phyloP scores from a whole-genome alignment of 1,139 yeast species.

The Keqinozyma sinolaborantium region DNA sequence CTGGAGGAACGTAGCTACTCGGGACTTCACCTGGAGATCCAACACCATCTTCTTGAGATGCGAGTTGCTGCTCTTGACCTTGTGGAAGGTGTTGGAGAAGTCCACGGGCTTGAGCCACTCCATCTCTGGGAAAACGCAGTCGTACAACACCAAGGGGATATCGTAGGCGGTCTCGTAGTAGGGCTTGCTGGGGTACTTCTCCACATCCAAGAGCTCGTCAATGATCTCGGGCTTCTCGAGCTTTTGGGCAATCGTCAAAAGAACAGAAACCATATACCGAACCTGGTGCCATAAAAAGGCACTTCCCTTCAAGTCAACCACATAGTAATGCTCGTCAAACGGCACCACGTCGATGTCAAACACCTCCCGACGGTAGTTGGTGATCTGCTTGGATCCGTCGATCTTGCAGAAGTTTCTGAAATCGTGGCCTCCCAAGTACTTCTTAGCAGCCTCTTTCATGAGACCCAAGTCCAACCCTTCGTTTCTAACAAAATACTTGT shows the following conservation, averaged over 20 bases:
- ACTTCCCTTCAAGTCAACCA: slow-evolving; percentile 77
- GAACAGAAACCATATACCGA: slow-evolving; percentile 85
- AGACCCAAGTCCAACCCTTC: slow-evolving; percentile 54
- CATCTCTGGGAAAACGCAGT: slow-evolving; percentile 70
- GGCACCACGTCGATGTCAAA: slow-evolving; percentile 47
- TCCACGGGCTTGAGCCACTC: slow-evolving; percentile 54
- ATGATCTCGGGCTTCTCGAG: slow-evolving; percentile 63
- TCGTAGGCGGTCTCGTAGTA: slow-evolving; percentile 89
- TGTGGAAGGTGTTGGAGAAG: slow-evolving; percentile 12
- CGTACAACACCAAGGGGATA: slow-evolving; percentile 82
- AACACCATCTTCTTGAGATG: slow-evolving; percentile 24
- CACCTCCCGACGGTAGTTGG: slow-evolving; percentile 65
- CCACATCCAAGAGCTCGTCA: slow-evolving; percentile 54
- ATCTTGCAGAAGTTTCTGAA: slow-evolving; percentile 92
- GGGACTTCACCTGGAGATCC: slow-evolving; percentile 35
- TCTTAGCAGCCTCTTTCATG: slow-evolving; percentile 69
- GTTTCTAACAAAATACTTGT: slow-evolving; percentile 68
- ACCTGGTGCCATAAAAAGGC: slow-evolving; percentile 99
- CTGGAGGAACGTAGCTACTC: slow-evolving; percentile 29
- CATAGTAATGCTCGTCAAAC: slow-evolving; percentile 47
- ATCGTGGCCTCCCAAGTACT: slow-evolving; percentile 76
- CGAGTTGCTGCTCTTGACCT: slow-evolving; percentile 23
- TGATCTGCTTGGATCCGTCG: slow-evolving; percentile 90
- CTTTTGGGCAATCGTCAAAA: slow-evolving; percentile 77
- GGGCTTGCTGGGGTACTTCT: slow-evolving; percentile 66